Percentiles rank a stretch among this genome's conserved stretches.
These are phyloP conservation scores for Fusarium brevicatenulatum DNA, from an alignment of 2,329 filamentous ascomycete genomes.

Conservation along the genomic window DNA sequence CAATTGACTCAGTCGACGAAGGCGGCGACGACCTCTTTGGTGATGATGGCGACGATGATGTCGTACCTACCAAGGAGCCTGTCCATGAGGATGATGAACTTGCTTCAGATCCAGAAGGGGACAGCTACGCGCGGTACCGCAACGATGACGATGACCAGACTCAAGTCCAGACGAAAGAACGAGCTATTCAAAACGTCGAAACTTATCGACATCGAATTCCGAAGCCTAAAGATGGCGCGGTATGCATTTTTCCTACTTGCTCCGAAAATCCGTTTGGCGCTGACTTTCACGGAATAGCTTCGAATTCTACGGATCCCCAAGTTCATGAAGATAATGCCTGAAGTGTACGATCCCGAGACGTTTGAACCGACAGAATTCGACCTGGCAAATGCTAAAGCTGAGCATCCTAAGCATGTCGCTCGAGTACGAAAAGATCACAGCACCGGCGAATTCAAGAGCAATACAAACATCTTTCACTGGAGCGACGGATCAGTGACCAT, in stretches of 20 bases:
- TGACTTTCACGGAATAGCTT: conserved; percentile 59
- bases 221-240: conserved; percentile 75
- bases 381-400: conserved; percentile 61
- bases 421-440: conserved; percentile 75
- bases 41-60: conserved; percentile 68
- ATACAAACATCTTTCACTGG: conserved; percentile 79
- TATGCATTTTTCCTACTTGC: conserved; percentile 52
- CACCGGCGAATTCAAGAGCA: conserved; percentile 76
- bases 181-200: conserved; percentile 70
- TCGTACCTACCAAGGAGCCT: conserved; percentile 68
- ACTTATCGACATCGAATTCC: conserved; percentile 76
- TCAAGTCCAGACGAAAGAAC: conserved; percentile 60
- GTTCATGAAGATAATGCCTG: conserved; percentile 76
- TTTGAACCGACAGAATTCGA: conserved; percentile 71
- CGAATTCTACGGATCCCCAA: conserved; percentile 77
- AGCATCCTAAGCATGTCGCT: conserved; percentile 71
- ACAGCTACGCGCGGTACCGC: conserved; percentile 53
- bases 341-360: conserved; percentile 71
- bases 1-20: conserved; percentile 62
- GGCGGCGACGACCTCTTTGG: conserved; percentile 72
- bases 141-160: conserved; percentile 59
- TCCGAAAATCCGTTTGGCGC: background rate
- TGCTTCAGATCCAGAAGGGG: conserved; percentile 61
- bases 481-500: conserved; percentile 82
- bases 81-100: conserved; percentile 71